These are phyloP conservation scores for Dalbergia cochinchinensis DNA, from an alignment of 306 rosid species.

Conservation along the genomic window DNA sequence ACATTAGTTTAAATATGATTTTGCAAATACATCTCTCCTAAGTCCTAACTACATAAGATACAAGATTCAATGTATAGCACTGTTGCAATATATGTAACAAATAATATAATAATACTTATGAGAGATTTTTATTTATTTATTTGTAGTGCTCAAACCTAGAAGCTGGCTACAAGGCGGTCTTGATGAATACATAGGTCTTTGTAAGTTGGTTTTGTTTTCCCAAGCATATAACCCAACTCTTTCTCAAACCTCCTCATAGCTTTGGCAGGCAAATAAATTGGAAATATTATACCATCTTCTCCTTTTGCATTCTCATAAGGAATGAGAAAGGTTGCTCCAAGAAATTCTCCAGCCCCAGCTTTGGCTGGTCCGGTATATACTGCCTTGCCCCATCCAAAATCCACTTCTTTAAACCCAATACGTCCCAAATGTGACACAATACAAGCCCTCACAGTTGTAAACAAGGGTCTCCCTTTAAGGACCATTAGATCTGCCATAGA, in stretches of 20 bases:
- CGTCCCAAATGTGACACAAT: not conserved
- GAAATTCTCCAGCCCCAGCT: not conserved
- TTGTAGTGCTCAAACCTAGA: too few species aligned
- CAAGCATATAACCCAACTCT: slow-evolving; percentile 43
- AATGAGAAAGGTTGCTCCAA: not conserved
- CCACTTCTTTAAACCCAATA: slow-evolving; percentile 11
- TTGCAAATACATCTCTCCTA: too few species aligned
- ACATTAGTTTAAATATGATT: too few species aligned
- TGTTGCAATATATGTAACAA: too few species aligned
- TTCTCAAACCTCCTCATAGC: slow-evolving; percentile 53
- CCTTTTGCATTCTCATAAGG: slow-evolving; percentile 21
- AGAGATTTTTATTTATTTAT: too few species aligned
- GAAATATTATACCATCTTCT: slow-evolving; percentile 51
- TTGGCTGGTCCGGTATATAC: not conserved
- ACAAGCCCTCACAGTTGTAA: not conserved
- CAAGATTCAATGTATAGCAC: too few species aligned
- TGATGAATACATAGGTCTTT: too few species aligned
- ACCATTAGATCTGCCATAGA: slow-evolving; percentile 45
- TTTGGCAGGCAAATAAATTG: slow-evolving; percentile 50
- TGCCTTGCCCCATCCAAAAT: not conserved
- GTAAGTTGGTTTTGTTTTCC: not conserved
- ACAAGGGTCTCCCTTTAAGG: not conserved
- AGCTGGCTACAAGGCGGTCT: too few species aligned
- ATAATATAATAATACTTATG: too few species aligned
- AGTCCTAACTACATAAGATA: too few species aligned